Base-by-base conservation (phyloP, 345 rosid species). In the Hibiscus trionum region DNA sequence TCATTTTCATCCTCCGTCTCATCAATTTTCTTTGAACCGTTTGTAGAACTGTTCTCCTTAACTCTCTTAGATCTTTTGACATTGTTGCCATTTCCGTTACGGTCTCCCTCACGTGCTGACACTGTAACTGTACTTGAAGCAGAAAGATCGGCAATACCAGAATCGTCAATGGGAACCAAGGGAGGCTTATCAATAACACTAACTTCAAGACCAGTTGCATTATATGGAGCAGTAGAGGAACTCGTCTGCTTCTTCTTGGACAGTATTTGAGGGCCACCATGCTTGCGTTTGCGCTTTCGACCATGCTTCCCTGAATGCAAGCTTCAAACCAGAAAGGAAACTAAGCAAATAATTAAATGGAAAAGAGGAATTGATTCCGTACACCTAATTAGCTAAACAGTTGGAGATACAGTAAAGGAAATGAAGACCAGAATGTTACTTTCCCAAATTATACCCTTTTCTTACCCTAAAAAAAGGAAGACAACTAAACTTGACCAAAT, bases 281-380 rank as follows among this genome's bases (percentile, higher is more conserved):
- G 77, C 80, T 85, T 96, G 52, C 98, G 95, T 75, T 88, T 96
- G 66, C 93, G 88, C 85, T 93, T 96, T 77, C 97, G 84, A 65
- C 85, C 83, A 57, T 87, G 83, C 80, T 90, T 96, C 63, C 92
- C 96, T 0, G 88, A 85, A 66, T 69, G 83, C 84, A 86, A 76
- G 80, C 99, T 96, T 81, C 79, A 80, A 80, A 66, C 11, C 78
- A 56, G 1, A 79, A 62, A 58, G 26, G 50, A 68, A 69, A 21
- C 16, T 12, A 50, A n/a, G 29, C 4, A n/a, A 53, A 31, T 15
- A 24, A 14, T 66, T 11, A 12, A 1, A 49, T 29, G 26, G n/a
- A 19, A 17, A 78, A 37, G 5, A 69, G 11, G 53, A 56, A 66
- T 9, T 60, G 39, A 24, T 27, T 6, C 3, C 53, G 61, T 26